Conservation (phyloP, 176 grass and related monocot genomes). For the Oryza glumipatula region DNA sequence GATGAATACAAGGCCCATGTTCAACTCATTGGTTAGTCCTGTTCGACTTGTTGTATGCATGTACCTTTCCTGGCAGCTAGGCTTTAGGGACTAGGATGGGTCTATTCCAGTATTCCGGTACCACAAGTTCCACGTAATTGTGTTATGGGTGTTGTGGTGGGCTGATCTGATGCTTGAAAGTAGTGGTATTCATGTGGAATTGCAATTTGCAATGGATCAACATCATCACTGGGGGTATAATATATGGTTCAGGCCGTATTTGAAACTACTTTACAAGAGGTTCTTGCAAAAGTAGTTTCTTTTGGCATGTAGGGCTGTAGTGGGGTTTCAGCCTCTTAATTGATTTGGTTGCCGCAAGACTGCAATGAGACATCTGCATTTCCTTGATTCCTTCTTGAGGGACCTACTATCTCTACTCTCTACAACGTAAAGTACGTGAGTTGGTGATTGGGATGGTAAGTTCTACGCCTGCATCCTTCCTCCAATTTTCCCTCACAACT, state of each 20-base stretch:
- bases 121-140: conserved; percentile 22
- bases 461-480: not conserved
- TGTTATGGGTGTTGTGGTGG: conserved; percentile 21
- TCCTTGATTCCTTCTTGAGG: not conserved
- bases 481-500: not conserved
- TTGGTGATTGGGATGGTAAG: not conserved
- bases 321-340: conserved; percentile 17
- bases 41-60: not conserved
- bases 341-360: conserved; percentile 14
- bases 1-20: conserved; percentile 47
- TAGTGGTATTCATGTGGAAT: not conserved
- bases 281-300: conserved; percentile 11
- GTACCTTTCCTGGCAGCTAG: conserved; percentile 10
- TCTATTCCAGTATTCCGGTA: conserved; percentile 31
- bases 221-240: not conserved
- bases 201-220: conserved; percentile 1
- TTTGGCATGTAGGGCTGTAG: conserved; percentile 23
- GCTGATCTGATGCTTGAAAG: conserved; percentile 27
- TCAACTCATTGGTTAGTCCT: conserved; percentile 5
- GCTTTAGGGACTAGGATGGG: conserved; percentile 12
- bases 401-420: not conserved
- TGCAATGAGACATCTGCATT: conserved; percentile 7
- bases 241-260: conserved; percentile 36
- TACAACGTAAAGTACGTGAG: not conserved
- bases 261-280: conserved; percentile 1